Conservation (phyloP, 108 stramenopile genomes). For the Halocafeteria seosinensis region DNA sequence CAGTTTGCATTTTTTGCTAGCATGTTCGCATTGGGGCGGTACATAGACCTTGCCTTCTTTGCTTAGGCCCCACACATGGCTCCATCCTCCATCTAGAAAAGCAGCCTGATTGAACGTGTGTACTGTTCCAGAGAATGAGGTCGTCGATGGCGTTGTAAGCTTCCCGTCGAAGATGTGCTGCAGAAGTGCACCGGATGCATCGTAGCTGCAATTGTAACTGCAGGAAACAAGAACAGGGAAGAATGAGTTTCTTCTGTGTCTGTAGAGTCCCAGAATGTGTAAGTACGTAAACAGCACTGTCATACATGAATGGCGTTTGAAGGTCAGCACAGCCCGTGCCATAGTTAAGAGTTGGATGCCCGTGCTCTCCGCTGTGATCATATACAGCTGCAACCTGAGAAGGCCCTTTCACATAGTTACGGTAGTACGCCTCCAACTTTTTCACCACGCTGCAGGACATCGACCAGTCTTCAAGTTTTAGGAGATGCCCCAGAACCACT, state of each 20-base stretch:
- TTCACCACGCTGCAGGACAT: too few relatives aligned
- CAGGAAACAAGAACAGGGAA: too few relatives aligned
- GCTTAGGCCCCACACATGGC: background rate
- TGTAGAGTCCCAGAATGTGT: too few relatives aligned
- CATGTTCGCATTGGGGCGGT: background rate
- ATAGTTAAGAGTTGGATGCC: background rate
- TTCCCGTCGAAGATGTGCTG: background rate
- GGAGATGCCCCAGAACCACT: too few relatives aligned
- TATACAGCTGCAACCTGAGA: background rate
- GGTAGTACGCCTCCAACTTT: background rate
- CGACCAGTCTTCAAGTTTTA: too few relatives aligned
- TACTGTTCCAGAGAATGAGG: background rate
- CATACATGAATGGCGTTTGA: background rate
- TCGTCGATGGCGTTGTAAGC: background rate
- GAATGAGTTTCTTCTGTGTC: too few relatives aligned
- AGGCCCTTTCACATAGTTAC: background rate
- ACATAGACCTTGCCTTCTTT: constrained; percentile 6
- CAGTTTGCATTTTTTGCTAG: background rate
- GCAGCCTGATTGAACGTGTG: background rate
- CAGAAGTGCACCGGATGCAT: constrained; percentile 1
- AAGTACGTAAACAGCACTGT: too few relatives aligned
- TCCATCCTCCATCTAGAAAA: background rate
- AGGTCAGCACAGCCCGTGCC: background rate
- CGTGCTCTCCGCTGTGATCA: constrained; percentile 3
- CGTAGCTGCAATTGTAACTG: background rate